phyloP scores from a whole-genome alignment of 1,284 basidiomycete species.

The Ganoderma resinaceum region DNA sequence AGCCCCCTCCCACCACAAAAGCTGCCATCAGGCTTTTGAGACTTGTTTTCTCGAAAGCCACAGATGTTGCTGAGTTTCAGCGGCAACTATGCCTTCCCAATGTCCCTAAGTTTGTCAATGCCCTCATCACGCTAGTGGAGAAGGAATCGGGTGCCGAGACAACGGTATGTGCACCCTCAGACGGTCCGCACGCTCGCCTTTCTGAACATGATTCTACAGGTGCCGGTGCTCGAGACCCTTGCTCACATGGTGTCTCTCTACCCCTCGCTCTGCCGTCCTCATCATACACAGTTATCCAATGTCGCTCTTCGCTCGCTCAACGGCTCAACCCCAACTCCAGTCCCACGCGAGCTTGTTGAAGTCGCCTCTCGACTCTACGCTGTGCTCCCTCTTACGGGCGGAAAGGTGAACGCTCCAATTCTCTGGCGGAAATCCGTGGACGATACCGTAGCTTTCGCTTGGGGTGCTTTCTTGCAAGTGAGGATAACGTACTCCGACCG shows the following conservation, averaged over 20 bases:
- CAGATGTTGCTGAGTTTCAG: slow-evolving; percentile 74
- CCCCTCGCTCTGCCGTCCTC: slow-evolving; percentile 67
- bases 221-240: slow-evolving; percentile 58
- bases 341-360: slow-evolving; percentile 48
- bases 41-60: slow-evolving; percentile 63
- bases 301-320: slow-evolving; percentile 62
- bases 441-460: slow-evolving; percentile 67
- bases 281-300: slow-evolving; percentile 55
- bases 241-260: slow-evolving; percentile 66
- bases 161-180: slow-evolving; percentile 48
- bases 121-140: slow-evolving; percentile 62
- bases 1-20: slow-evolving; percentile 63
- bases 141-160: slow-evolving; percentile 56
- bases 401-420: slow-evolving; percentile 75
- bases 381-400: slow-evolving; percentile 70
- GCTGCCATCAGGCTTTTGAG: slow-evolving; percentile 66
- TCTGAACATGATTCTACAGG: slow-evolving; percentile 44
- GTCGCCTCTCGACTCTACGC: slow-evolving; percentile 65
- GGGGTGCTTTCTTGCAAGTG: slow-evolving; percentile 62
- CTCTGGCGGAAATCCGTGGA: slow-evolving; percentile 79
- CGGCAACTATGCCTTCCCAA: slow-evolving; percentile 76
- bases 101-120: slow-evolving; percentile 70
- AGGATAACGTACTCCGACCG: slow-evolving; percentile 62
- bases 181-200: neutral
- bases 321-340: slow-evolving; percentile 55